Evolutionary conservation across 495 filamentous ascomycete species (phyloP).

Genomic region (Talaromyces stipitatus): DNA sequence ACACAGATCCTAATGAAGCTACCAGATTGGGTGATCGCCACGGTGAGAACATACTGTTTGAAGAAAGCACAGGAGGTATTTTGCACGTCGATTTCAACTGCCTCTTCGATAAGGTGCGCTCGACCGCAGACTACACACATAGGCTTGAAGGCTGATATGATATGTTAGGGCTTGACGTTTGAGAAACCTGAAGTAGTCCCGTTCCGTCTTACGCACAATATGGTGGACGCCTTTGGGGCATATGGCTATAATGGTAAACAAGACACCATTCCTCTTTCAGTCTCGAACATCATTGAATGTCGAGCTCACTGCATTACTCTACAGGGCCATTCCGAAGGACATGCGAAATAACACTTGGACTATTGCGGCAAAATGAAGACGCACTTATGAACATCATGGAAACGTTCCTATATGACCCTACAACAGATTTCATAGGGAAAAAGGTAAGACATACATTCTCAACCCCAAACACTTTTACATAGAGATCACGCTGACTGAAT

Average conservation of each 20-base stretch:
- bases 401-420: conserved; percentile 94
- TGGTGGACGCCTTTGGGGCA: conserved; percentile 92
- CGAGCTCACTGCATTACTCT: background rate
- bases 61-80: conserved; percentile 88
- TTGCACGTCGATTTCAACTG: conserved; percentile 99
- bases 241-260: conserved; percentile 68
- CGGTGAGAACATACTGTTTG: conserved; percentile 93
- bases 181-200: conserved; percentile 91
- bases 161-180: conserved; percentile 67
- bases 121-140: too few species aligned
- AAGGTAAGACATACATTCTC: conserved; percentile 39
- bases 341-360: conserved; percentile 75
- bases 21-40: conserved; percentile 84
- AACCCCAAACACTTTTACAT: conserved; percentile 1
- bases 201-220: conserved; percentile 98
- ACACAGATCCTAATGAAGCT: background rate
- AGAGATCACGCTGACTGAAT: conserved; percentile 12
- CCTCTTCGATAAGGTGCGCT: conserved; percentile 80
- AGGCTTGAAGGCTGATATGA: background rate
- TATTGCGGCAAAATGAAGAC: conserved; percentile 87
- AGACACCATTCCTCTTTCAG: background rate
- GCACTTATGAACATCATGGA: conserved; percentile 95
- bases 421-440: conserved; percentile 79
- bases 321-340: conserved; percentile 80
- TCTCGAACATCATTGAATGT: background rate